These are phyloP conservation scores for Cicer judaicum DNA, from an alignment of 306 rosid species.

Conservation along the genomic window DNA sequence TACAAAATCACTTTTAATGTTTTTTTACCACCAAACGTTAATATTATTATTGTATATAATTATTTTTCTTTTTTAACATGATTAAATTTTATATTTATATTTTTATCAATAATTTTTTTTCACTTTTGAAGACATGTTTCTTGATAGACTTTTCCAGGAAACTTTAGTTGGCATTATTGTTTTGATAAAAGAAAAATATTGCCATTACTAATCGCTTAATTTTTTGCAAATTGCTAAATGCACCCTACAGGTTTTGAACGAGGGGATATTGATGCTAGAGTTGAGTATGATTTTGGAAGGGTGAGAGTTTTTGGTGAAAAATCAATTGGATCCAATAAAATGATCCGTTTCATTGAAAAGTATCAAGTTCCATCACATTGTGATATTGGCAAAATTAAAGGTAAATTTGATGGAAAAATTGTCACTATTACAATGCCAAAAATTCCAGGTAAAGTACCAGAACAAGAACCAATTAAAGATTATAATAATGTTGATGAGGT, in stretches of 20 bases:
- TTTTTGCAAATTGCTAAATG: background rate
- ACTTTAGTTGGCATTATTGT: no score
- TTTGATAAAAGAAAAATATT: no score
- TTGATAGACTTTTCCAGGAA: no score
- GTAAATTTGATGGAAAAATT: conserved; percentile 39
- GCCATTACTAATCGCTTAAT: background rate
- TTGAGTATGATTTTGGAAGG: conserved; percentile 40
- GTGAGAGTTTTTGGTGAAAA: conserved; percentile 49
- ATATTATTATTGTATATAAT: no score
- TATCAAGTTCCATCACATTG: conserved; percentile 47
- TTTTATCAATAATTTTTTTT: no score
- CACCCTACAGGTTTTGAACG: conserved; percentile 39
- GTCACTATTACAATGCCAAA: conserved; percentile 43
- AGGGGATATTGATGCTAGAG: conserved; percentile 41
- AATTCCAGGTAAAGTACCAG: conserved; percentile 21
- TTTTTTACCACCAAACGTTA: background rate
- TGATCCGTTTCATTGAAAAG: conserved; percentile 32
- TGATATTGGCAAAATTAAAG: conserved; percentile 25
- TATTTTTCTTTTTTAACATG: background rate
- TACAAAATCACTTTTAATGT: background rate
- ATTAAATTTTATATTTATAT: background rate
- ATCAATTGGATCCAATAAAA: conserved; percentile 40
- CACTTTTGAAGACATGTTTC: no score
- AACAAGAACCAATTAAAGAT: conserved; percentile 27
- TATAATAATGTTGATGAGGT: background rate